Base-by-base conservation (phyloP, 306 rosid species). In the Cercis canadensis region DNA sequence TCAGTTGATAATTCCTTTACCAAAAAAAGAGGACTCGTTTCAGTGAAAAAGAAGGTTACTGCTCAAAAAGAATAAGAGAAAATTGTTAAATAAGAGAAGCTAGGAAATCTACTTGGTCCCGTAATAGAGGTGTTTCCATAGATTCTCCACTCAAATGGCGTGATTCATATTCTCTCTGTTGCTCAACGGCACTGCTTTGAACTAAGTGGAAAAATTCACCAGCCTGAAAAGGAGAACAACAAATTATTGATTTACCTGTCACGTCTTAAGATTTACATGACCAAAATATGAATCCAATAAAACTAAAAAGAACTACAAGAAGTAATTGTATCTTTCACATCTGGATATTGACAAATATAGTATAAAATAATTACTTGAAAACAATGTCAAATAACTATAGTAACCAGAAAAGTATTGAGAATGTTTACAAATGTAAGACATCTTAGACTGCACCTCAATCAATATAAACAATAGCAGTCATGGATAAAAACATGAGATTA, bases 161-260 rank as follows among this genome's bases (percentile, higher is more conserved):
- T 50, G 95, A 79, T 72, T 81, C 95, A 57, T 58, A 52, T 78
- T 90, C 95, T 75, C 95, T 88, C 76, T 86, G 92, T 81, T 72
- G 89, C 83, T 75, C 88, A 16, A 84, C 0, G 19, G 92, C 95
- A 19, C 69, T 80, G 78, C 82, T 83, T 58, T 73, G 90, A 84
- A 89, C 92, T 62, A 82, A 21, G 62, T 68, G 85, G 78, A 90
- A 90, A 90, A 86, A 86, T 14, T 84, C 95, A 24, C 89, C 92
- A 67, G 92, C 90, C 97, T 90, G 85, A 61, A 84, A 86, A 57
- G 65, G 59, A 65, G 64, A 75, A 76, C 13, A 59, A 60, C 52
- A 32, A 31, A 44, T 64, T 8, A 47, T 54, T 57, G 32, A 75
- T 72, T 62, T 46, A 34, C 57, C 37, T 33, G 54, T 33, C 53